phyloP scores from a whole-genome alignment of 805 yeast genomes.

The Yarrowia bubula region DNA sequence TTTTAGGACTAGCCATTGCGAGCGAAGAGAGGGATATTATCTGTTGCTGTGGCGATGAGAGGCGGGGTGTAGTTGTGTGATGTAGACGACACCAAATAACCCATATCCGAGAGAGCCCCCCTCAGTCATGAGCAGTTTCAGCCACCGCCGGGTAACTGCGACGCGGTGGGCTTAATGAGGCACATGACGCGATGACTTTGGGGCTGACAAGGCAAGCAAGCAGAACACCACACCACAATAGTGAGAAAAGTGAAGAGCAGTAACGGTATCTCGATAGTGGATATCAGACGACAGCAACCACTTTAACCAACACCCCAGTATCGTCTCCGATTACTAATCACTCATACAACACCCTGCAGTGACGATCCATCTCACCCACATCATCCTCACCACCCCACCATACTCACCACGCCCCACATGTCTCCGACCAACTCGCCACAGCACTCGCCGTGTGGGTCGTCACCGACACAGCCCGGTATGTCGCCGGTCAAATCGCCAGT shows the following conservation, averaged over 20 bases:
- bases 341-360: background rate
- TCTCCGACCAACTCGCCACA: background rate
- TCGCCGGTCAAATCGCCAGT: conserved; percentile 23
- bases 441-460: conserved; percentile 4
- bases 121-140: background rate
- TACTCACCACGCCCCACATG: background rate
- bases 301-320: too few relatives aligned
- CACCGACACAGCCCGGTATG: conserved; percentile 2
- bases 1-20: too few relatives aligned
- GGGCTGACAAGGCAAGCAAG: background rate
- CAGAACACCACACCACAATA: background rate
- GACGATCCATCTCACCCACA: conserved; percentile 1
- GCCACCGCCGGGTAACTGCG: conserved; percentile 17
- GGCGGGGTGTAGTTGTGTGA: too few relatives aligned
- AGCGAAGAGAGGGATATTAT: too few relatives aligned
- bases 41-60: too few relatives aligned
- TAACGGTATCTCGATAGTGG: too few relatives aligned
- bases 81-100: too few relatives aligned
- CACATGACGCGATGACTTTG: conserved; percentile 5
- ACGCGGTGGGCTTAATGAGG: conserved; percentile 12
- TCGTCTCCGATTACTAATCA: background rate
- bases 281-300: too few relatives aligned
- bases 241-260: background rate
- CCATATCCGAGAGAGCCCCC: too few relatives aligned
- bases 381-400: background rate